Base-by-base conservation (phyloP, 2,329 filamentous ascomycete genomes). In the Colletotrichum cuscutae region DNA sequence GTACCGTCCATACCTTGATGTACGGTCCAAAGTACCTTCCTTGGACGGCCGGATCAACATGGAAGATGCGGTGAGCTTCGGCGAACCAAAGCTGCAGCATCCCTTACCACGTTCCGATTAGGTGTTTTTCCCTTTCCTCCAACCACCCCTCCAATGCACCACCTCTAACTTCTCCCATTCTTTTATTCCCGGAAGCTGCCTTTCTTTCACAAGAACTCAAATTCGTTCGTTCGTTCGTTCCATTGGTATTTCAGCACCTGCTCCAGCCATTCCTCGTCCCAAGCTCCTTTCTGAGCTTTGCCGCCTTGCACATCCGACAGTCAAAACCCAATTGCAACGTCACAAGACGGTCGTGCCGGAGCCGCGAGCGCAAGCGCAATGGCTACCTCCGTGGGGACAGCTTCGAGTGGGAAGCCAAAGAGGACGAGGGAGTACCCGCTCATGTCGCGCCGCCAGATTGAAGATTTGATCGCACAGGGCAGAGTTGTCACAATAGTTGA, bases 381-480 rank as follows among this genome's bases (percentile, higher is more conserved):
- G 69, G 35, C 35, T n/a, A 58, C 26, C 32, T 12, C 57, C 49
- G 49, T 52, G 13, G 69, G 24, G 32, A 42, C 24, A 30, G 69
- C 53, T 49, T 6, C 32, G 6, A 15, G 42, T 12, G 60, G 42
- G n/a, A 63, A 57, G 19, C 13, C 37, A 15, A 57, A 22, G 28
- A 73, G 53, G 28, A 52, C 53, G 57, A 62, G 57, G 57, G 68
- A 58, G 19, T 66, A 58, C 6, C 69, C 72, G 35, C 26, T 74
- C 30, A 65, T 74, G 42, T 74, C 72, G 15, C 74, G 74, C 12
- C 72, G 69, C 72, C 89, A 94, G 79, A 89, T 97, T 73, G 95
- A 98, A 82, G 90, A 88, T 6, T 84, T 96, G 77, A 98, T 99
- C 78, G 94, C 95, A 7, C 90, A 94, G 70, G 96, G 95, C 5